Percentiles rank a stretch among this genome's conserved stretches.
Conservation (phyloP, 73 alveolate species). For the Paramecium octaurelia region DNA sequence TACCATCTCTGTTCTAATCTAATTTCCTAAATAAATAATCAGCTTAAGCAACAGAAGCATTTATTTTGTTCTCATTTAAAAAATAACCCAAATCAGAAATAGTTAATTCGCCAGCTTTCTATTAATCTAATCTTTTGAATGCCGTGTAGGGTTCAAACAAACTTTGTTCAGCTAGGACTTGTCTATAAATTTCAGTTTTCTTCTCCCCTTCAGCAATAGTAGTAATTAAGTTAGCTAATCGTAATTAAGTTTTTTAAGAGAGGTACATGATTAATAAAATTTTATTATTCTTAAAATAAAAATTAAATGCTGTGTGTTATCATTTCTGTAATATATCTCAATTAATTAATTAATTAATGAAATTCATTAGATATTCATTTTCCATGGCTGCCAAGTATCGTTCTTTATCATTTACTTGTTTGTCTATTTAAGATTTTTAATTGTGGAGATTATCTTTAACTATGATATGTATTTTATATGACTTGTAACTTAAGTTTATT, state of each 20-base stretch:
- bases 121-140: constrained; percentile 22
- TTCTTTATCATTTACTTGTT: constrained; percentile 70
- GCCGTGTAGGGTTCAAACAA: constrained; percentile 48
- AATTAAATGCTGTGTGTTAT: neutral
- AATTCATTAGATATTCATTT: constrained; percentile 55
- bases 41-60: neutral
- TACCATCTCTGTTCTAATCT: constrained; percentile 29
- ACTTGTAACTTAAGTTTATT: constrained; percentile 20
- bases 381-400: constrained; percentile 71
- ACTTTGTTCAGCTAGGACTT: constrained; percentile 27
- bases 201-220: constrained; percentile 36
- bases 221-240: constrained; percentile 26
- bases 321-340: neutral
- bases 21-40: constrained; percentile 6
- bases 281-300: neutral
- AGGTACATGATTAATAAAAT: constrained; percentile 15
- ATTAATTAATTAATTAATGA: constrained; percentile 13
- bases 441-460: constrained; percentile 22
- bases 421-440: constrained; percentile 51
- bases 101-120: neutral
- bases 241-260: neutral
- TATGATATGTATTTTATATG: constrained; percentile 25
- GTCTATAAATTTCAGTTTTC: constrained; percentile 6
- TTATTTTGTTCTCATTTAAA: neutral
- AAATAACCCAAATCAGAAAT: neutral